Base-by-base conservation (phyloP, 1,284 basidiomycete species). In the Trametes polyzona region DNA sequence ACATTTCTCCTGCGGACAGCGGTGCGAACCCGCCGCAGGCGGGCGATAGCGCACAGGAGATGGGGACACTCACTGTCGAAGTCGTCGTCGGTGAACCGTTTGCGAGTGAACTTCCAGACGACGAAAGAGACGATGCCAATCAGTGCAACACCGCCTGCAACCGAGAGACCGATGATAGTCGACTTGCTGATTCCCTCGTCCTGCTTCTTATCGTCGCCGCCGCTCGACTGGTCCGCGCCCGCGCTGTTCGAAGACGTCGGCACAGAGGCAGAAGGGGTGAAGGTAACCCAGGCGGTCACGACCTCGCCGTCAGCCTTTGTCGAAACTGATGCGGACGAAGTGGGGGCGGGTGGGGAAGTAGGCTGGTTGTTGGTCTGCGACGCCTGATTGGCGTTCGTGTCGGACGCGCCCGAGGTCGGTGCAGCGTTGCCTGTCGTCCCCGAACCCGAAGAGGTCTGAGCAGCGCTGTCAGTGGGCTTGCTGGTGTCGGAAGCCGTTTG, bases 81-180 rank as follows among this genome's bases (percentile, higher is more conserved):
- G 66, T 89, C 90, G 63, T 88, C 86, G 52, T 71, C 70, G 32
- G 75, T 64, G 68, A 85, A 84, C 60, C 87, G 84, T 70, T 92
- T 93, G 65, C 87, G 81, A 2, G 86, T 89, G 68, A 92, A 83
- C 71, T 93, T 93, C 91, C 91, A 93, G 36, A 90, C 74, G 63
- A 91, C 82, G 75, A 93, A 92, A 11, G 76, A 82, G 51, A 86
- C 72, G 46, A 93, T 78, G 10, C 81, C 86, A 64, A 93, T 72
- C 19, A 86, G 70, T 26, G 88, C 87, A 52, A 92, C 76, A 55
- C 88, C 90, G 36, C 88, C 90, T 10, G 90, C 86, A 24, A 93
- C 88, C 0, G 88, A 86, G 55, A 93, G 76, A 44, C 90, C 90
- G 43, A 92, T 72, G 65, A 93, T 90, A 32, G 89, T 88, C 3